Evolutionary conservation across 495 filamentous ascomycete genomes (phyloP), one percentile per base, ranked within the genome.

Genomic region (Penicillium ochrochloron): DNA sequence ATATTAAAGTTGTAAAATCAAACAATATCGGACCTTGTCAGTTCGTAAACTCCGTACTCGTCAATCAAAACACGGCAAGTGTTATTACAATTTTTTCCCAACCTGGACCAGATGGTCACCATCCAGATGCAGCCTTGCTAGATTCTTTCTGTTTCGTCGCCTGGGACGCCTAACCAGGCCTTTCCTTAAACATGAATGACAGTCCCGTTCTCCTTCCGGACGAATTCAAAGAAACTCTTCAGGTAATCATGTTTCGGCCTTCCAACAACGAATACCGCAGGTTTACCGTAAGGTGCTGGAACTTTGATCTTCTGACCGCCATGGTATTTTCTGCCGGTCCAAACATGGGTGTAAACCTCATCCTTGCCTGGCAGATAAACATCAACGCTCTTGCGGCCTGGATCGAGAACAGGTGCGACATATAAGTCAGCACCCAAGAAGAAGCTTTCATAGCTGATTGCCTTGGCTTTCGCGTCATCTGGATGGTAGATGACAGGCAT

Each of bases 401-500:
- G 50, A 23, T 72, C 70, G 17, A 72, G 37, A 14, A 72, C 70
- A 5, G 70, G 65, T n/a, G 70, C 67, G 25, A 72, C 67, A 34
- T 72, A 70, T 14, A 72, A 42, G 27, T 72, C 70, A 23, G 70
- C 41, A 1, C 70, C 70, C 14, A 72, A 65, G 57, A 64, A 70
- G 55, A 66, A 72, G 67, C 70, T 72, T 48, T 72, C 60, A 37
- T 67, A 70, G 65, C 70, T 72, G 50, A 70, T 70, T 2, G 52
- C 57, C 63, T 68, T 70, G 0, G 70, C 70, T 41, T 59, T 56
- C 12, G 19, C n/a, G 10, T 70, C 70, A n/a, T 62, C 50, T 5
- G 70, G 67, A 57, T 72, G 57, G 42, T 72, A 72, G 44, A 72
- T 55, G 5, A 72, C 70, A 0, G 70, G 70, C 70, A 72, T 72